Conservation (phyloP, 306 rosid genomes). For the Inga oerstediana region DNA sequence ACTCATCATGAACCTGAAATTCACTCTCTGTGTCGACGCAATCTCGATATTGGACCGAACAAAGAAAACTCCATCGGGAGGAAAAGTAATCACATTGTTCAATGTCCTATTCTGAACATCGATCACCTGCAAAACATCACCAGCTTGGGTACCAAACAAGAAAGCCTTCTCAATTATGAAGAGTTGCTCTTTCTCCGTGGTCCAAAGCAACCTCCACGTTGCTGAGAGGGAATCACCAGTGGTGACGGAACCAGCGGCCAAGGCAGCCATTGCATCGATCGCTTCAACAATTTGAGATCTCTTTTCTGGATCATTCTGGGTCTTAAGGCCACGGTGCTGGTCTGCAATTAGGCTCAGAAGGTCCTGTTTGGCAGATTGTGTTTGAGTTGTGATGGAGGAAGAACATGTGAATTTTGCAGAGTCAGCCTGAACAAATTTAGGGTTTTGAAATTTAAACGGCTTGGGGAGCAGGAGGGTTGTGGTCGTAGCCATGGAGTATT, state of each 20-base stretch:
- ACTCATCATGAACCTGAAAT: conserved; percentile 62
- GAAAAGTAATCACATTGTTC: conserved; percentile 88
- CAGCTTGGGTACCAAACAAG: conserved; percentile 74
- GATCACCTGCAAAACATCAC: conserved; percentile 91
- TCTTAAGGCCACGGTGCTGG: conserved; percentile 80
- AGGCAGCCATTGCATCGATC: conserved; percentile 56
- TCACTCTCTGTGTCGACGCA: conserved; percentile 74
- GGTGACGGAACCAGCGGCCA: conserved; percentile 54
- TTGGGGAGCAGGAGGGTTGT: conserved; percentile 36
- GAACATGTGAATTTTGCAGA: conserved; percentile 51
- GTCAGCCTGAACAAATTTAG: conserved; percentile 19
- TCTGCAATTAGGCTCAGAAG: conserved; percentile 78
- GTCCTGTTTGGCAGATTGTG: conserved; percentile 54
- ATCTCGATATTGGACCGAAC: conserved; percentile 76
- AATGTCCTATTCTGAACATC: conserved; percentile 61
- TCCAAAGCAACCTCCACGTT: conserved; percentile 93
- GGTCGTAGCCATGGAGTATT: conserved; percentile 44
- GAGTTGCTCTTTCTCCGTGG: conserved; percentile 97
- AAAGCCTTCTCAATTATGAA: conserved; percentile 76
- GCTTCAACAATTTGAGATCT: conserved; percentile 61
- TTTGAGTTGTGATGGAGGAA: conserved; percentile 60
- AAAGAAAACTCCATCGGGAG: conserved; percentile 93
- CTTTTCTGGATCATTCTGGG: conserved; percentile 52
- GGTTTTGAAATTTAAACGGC: conserved; percentile 33
- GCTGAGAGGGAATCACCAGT: conserved; percentile 67